Base-by-base conservation (phyloP, 768 basidiomycete genomes). In the Pisolithus orientalis region DNA sequence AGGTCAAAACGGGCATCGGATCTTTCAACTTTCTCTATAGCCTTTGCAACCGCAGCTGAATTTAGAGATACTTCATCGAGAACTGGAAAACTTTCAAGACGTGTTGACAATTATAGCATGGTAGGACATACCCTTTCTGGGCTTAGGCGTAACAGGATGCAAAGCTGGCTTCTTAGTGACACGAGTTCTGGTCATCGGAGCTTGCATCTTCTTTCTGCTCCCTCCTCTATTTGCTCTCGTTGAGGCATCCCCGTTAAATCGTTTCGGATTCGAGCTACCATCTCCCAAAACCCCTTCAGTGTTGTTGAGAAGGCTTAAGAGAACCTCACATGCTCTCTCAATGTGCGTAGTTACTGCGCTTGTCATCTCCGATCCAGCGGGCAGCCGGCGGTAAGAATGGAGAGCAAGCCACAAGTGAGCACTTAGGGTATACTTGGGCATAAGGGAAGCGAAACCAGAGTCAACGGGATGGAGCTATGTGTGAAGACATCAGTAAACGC, bases 331-430 rank as follows among this genome's bases (percentile, higher is more conserved):
- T 0, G 82, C 85, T 13, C 76, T 68, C 10, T 78, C 80, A 1
- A 79, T 71, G 45, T 83, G 80, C n/a, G 68, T 60, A 7, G 76
- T 67, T 39, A 89, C 74, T 1, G 75, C 59, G 0, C 65, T 51
- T 50, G 69, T 73, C 61, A 80, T 76, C 24, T 77, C 66, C 13
- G 46, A 44, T 10, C 60, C 62, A 1, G 67, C 54, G 50, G 78
- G 73, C 8, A 65, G 69, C 5, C 69, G 72, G 13, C 80, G 78
- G 65, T 93, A 89, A 0, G 80, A 76, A 59, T 88, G 83, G 17
- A 94, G 69, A 0, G 84, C 82, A 43, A 81, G 69, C 83, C 85
- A 87, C 25, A 94, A 72, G 59, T 87, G 80, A 0, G 76, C 71
- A 1, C 75, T 67, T 1, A 80, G 75, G 28, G 70, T 74, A 58